Percentiles rank a stretch among this genome's conserved stretches.
phyloP scores from a whole-genome alignment of 2,329 filamentous ascomycete species.

The Diaporthe vexans region DNA sequence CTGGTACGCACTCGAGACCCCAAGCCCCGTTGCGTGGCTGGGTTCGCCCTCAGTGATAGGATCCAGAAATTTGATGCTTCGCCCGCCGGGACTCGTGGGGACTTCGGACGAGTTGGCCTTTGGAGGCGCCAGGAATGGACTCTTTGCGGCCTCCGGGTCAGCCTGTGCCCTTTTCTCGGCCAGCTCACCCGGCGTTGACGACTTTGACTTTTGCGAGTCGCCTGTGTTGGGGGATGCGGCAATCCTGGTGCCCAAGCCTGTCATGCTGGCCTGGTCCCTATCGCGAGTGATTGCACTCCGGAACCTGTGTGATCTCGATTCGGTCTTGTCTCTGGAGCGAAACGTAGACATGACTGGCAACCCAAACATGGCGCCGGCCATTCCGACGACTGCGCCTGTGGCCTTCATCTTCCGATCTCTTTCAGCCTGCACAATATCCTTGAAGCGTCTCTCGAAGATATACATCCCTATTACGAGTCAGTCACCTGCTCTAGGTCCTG shows the following conservation, averaged over 20 bases:
- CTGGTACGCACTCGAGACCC: slow-evolving; percentile 13
- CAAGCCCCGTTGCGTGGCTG: slow-evolving; percentile 30
- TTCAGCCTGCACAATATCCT: slow-evolving; percentile 63
- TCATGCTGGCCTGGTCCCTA: slow-evolving; percentile 42
- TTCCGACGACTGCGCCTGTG: slow-evolving; percentile 45
- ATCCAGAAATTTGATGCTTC: slow-evolving; percentile 34
- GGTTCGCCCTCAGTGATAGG: slow-evolving; percentile 27
- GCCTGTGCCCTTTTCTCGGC: slow-evolving; percentile 19
- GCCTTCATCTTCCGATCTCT: slow-evolving; percentile 50
- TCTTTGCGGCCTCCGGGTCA: slow-evolving; percentile 15
- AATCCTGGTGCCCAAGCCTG: slow-evolving; percentile 21
- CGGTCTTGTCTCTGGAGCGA: slow-evolving; percentile 25
- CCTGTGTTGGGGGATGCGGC: slow-evolving; percentile 1
- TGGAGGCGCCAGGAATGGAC: slow-evolving; percentile 22
- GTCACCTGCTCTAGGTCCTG: background rate
- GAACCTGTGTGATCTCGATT: slow-evolving; percentile 4
- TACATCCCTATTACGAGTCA: slow-evolving; percentile 56
- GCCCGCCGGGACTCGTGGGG: slow-evolving; percentile 20
- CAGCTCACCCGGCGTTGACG: slow-evolving; percentile 5
- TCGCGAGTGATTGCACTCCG: background rate
- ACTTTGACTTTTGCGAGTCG: slow-evolving; percentile 3
- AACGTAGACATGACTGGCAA: slow-evolving; percentile 42
- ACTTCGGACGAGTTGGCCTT: background rate
- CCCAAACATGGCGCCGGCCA: slow-evolving; percentile 45
- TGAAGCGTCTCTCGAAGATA: slow-evolving; percentile 73